Conservation (phyloP, 495 filamentous ascomycete species). For the Hypoxylon cercidicola region DNA sequence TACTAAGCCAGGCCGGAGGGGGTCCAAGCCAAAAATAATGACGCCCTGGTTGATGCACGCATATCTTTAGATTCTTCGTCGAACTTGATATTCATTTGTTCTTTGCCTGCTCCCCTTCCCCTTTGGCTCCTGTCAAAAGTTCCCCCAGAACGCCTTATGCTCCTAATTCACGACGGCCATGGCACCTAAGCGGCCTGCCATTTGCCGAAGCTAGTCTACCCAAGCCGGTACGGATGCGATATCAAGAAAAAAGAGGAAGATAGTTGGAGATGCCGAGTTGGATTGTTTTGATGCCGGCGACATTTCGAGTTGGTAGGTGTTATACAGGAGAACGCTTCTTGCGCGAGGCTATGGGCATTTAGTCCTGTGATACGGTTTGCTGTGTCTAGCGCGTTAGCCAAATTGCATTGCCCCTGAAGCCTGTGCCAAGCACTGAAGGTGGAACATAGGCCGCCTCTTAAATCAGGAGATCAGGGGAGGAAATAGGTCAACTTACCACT, state of each 20-base stretch:
- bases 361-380: conserved; percentile 63
- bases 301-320: conserved; percentile 30
- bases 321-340: conserved; percentile 33
- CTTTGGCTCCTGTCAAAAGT: conserved; percentile 16
- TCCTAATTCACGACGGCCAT: conserved; percentile 22
- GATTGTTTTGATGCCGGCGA: conserved; percentile 5
- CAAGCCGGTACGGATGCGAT: conserved; percentile 34
- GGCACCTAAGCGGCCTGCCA: conserved; percentile 7
- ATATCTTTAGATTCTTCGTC: conserved; percentile 31
- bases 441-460: neutral
- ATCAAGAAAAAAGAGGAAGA: conserved; percentile 16
- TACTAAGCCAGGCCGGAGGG: conserved; percentile 4
- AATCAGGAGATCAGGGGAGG: neutral
- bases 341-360: conserved; percentile 23
- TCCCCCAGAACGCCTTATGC: conserved; percentile 33
- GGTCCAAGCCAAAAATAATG: conserved; percentile 9
- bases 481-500: conserved; percentile 75
- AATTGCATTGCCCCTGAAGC: conserved; percentile 35
- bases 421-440: conserved; percentile 5
- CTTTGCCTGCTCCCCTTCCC: conserved; percentile 19
- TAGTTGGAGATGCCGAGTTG: conserved; percentile 11
- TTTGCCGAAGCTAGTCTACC: conserved; percentile 30
- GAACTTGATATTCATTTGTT: conserved; percentile 35
- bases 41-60: conserved; percentile 23
- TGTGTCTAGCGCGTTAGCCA: conserved; percentile 35